Evolutionary conservation across 78 protist species (phyloP), one percentile per base, ranked within the genome.

Genomic region (Mastigamoeba balamuthi): DNA sequence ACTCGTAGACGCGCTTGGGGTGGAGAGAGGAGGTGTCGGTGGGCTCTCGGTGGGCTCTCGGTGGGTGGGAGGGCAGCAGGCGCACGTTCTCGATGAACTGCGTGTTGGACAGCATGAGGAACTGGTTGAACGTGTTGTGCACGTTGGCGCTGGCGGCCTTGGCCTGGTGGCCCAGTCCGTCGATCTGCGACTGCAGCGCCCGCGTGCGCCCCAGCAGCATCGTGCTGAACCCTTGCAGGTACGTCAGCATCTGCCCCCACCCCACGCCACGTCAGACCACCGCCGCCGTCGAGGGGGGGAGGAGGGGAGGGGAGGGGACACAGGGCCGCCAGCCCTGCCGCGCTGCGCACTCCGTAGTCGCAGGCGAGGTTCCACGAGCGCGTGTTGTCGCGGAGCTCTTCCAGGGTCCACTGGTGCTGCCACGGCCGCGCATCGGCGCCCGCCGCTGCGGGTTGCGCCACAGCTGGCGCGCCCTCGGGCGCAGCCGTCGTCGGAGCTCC

Each of bases 71-170:
- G 27, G 29, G 30, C 30, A 37, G 23, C 25, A 28, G 30, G 48
- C 75, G 25, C 52, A 87, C 92, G 68, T 88, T 88, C 69, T 88
- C 92, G 38, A 88, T 83, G 58, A 83, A 88, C 66, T 88, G 92
- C 33, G 84, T 58, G 74, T 88, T 81, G 40, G 92, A 77, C n/a
- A 88, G 72, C 92, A 83, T 74, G 29, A 82, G 52, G 27, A 88
- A 88, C 64, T 82, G 78, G 69, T 88, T 86, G 70, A 88, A 88
- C 35, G 84, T 82, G 53, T 88, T 88, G 78, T 88, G 83, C 28
- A 82, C 77, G 41, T 42, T 77, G 35, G 74, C 81, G 75, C 65
- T 64, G 37, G 78, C 52, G 6, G 80, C 43, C 52, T 71, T 58
- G 23, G 83, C 63, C 53, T 82, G 81, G 44, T 75, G 65, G 33